Base-by-base conservation (phyloP, 192 early-diverging fungal genomes). In the Hyaloraphidium curvatum region DNA sequence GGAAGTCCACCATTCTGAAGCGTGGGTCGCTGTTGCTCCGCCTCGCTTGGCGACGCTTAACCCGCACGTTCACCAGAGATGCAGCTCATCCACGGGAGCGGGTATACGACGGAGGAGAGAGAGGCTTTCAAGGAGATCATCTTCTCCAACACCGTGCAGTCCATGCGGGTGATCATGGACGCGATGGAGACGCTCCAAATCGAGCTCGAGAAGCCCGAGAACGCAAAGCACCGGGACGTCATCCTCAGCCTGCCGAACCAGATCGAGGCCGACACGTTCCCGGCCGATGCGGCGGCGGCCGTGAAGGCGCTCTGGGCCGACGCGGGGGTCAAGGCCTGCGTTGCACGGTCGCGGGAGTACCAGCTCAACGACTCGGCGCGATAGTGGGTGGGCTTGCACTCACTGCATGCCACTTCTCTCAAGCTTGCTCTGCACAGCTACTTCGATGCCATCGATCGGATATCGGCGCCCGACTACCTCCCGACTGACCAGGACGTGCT, bases 401-500 rank as follows among this genome's bases (percentile, higher is more conserved):
- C 33, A 40, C 17, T 29, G 30, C n/a, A 25, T 50, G 43, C 40
- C 50, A 35, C n/a, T 50, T 30, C 9, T 27, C 14, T 54, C 48
- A 9, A 25, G 0, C n/a, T 17, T 56, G 22, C 37, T 43, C 16
- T 40, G 25, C 13, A 28, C 64, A 84, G 82, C 69, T 96, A 96
- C 71, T 93, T 93, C 74, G 87, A 92, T 59, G 71, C 82, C n/a
- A 86, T 97, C 28, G 81, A 84, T 21, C 78, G 90, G 30, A 91
- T 97, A 58, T 75, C 79, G 31, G 70, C 73, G 51, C 65, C 77
- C 23, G 71, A 81, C 54, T 97, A 91, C 58, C 60, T 82, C 30
- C 92, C 92, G 28, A 84, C 80, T 26, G 89, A 97, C 62, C 92
- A 97, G 70, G 92, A 97, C 66, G 87, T 97, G 50, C 77, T 97